Base-by-base conservation (phyloP, 495 filamentous ascomycete species). In the Xanthoparmelia taractica region DNA sequence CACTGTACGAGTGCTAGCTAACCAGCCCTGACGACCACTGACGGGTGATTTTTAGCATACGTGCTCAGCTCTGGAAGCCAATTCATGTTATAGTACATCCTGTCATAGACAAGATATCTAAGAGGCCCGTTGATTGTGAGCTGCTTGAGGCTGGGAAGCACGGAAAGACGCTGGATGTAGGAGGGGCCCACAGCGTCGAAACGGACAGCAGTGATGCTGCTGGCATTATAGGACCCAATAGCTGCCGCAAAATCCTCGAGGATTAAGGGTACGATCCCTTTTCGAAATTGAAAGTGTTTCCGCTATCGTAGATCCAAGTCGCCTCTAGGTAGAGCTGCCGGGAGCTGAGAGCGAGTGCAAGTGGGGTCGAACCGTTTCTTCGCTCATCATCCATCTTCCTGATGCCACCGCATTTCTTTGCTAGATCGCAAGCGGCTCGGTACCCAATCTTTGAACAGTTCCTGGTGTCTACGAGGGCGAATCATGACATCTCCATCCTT, bases 301-400 rank as follows among this genome's bases (percentile, higher is more conserved):
- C 12, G 33, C 41, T 12, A 12, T 64, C 60, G 37, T 60, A 67
- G 36, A 63, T 57, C 20, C 29, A 37, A 0, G 61, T 50, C 2
- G 57, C 25, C n/a, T 60, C 61, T 20, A 15, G 31, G 38, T 63
- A 47, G 12, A 64, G 13, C 38, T 64, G 56, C 17, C 40, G 56
- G 41, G 29, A 57, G 45, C 57, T 64, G 27, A 38, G 27, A 0
- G 65, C 57, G 13, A 60, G 20, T 4, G 60, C 41, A 0, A 64
- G 60, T 54, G 11, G n/a, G 27, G 1, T 27, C 12, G 52, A 23
- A 17, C 6, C 2, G 27, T 43, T 29, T 11, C 25, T 33, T 6
- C 27, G 13, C 2, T 7, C 7, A 36, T 57, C 12, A 17, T 36
- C 12, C 12, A 17, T 36, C 12, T 45, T 17, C 33, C 13, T 12